Percentiles rank a stretch among this genome's conserved stretches.
Conservation (phyloP, 345 rosid genomes). For the Turritis glabra region DNA sequence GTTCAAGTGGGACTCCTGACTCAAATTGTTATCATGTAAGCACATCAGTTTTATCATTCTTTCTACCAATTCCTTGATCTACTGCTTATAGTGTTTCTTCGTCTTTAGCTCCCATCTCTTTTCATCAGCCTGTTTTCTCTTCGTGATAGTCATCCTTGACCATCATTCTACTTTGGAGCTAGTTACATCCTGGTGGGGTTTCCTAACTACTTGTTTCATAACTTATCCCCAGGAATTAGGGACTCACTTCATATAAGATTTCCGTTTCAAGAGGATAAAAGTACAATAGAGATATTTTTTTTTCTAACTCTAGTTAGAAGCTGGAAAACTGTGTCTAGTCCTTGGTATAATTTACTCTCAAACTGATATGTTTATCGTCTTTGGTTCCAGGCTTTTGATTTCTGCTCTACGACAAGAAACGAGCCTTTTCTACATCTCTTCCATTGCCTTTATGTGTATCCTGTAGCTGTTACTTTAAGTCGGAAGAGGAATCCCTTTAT, state of each 20-base stretch:
- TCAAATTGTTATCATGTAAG: conserved; percentile 68
- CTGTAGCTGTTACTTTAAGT: conserved; percentile 79
- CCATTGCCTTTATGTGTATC: conserved; percentile 94
- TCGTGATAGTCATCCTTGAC: conserved; percentile 21
- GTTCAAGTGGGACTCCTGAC: conserved; percentile 54
- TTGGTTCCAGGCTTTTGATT: conserved; percentile 94
- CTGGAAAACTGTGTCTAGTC: conserved; percentile 6
- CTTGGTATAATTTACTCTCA: conserved; percentile 8
- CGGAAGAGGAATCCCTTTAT: conserved; percentile 91
- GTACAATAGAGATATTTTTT: conserved; percentile 1
- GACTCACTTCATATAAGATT: background rate
- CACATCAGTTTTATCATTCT: conserved; percentile 15
- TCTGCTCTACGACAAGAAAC: conserved; percentile 86
- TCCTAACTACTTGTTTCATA: conserved; percentile 18
- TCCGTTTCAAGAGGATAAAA: conserved; percentile 9
- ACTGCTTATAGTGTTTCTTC: background rate
- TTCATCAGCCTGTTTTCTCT: conserved; percentile 6
- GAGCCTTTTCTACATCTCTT: conserved; percentile 98
- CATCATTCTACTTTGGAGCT: conserved; percentile 25
- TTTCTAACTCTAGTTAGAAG: conserved; percentile 16
- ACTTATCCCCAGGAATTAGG: conserved; percentile 3
- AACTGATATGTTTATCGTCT: conserved; percentile 21
- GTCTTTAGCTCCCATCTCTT: conserved; percentile 21
- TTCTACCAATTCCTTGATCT: conserved; percentile 11
- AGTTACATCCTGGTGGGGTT: conserved; percentile 16